Conservation (phyloP, 148 eudicot species). For the Dysphania ambrosioides region DNA sequence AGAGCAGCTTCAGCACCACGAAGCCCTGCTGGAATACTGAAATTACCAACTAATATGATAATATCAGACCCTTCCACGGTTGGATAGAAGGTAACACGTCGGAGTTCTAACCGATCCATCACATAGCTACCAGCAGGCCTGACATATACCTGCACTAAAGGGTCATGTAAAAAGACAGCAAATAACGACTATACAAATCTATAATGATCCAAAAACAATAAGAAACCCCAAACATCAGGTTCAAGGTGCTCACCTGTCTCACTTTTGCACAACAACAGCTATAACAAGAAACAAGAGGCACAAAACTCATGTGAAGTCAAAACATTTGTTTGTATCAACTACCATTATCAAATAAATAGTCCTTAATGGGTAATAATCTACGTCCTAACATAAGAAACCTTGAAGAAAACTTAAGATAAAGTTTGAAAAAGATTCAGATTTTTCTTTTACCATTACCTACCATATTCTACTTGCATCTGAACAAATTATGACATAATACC, state of each 20-base stretch:
- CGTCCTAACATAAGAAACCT: too few species aligned
- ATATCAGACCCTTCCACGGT: constrained; percentile 54
- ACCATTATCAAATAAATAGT: not conserved
- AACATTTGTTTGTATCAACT: constrained; percentile 1
- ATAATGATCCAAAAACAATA: not conserved
- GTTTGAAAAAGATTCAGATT: too few species aligned
- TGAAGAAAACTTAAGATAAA: too few species aligned
- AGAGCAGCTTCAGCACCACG: constrained; percentile 88
- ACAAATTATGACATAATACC: not conserved
- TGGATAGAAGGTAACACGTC: constrained; percentile 70
- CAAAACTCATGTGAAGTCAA: not conserved
- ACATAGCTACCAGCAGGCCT: constrained; percentile 99
- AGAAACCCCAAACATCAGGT: not conserved
- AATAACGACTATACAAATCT: not conserved
- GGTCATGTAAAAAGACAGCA: not conserved
- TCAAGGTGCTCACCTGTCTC: not conserved
- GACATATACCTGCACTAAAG: constrained; percentile 70
- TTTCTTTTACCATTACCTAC: too few species aligned
- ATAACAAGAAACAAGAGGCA: not conserved
- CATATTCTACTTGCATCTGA: not conserved
- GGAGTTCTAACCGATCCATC: constrained; percentile 86
- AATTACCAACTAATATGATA: constrained; percentile 63
- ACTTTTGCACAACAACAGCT: not conserved
- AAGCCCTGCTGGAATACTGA: constrained; percentile 76
- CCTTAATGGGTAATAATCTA: not conserved